A percentile compares a stretch with the other conserved stretches of the same genome.
These are phyloP conservation scores for Mycena sanguinolenta DNA, from an alignment of 768 basidiomycete genomes.

Conservation along the genomic window DNA sequence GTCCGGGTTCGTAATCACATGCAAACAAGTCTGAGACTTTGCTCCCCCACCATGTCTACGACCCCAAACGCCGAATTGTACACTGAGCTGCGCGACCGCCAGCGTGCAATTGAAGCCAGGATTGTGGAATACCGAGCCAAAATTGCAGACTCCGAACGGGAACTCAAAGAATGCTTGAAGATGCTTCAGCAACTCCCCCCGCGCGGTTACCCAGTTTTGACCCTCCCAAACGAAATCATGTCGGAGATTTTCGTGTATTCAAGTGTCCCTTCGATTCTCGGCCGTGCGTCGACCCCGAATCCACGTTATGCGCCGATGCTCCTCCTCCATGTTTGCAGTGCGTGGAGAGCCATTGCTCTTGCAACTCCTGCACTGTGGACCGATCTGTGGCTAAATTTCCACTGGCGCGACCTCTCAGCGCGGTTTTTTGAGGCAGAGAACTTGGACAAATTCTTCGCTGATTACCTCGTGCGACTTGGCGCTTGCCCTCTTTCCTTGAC, in stretches of 20 bases:
- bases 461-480: neutral
- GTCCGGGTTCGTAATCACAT: too few relatives aligned
- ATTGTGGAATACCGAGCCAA: neutral
- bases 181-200: too few relatives aligned
- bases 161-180: too few relatives aligned
- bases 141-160: neutral
- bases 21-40: too few relatives aligned
- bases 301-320: constrained; percentile 3
- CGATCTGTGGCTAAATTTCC: neutral
- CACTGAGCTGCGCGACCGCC: too few relatives aligned
- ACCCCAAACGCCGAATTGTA: too few relatives aligned
- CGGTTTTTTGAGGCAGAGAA: neutral
- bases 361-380: constrained; percentile 7
- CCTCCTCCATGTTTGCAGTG: constrained; percentile 12
- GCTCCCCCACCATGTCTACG: too few relatives aligned
- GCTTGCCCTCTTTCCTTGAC: constrained; percentile 1
- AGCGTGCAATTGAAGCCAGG: too few relatives aligned
- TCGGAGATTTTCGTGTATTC: constrained; percentile 18
- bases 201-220: too few relatives aligned
- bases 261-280: neutral
- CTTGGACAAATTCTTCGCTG: neutral
- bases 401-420: neutral
- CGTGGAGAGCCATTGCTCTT: constrained; percentile 12
- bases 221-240: constrained; percentile 22
- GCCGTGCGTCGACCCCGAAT: too few relatives aligned